Conservation (phyloP, 495 filamentous ascomycete species). For the Daldinia vernicosa region DNA sequence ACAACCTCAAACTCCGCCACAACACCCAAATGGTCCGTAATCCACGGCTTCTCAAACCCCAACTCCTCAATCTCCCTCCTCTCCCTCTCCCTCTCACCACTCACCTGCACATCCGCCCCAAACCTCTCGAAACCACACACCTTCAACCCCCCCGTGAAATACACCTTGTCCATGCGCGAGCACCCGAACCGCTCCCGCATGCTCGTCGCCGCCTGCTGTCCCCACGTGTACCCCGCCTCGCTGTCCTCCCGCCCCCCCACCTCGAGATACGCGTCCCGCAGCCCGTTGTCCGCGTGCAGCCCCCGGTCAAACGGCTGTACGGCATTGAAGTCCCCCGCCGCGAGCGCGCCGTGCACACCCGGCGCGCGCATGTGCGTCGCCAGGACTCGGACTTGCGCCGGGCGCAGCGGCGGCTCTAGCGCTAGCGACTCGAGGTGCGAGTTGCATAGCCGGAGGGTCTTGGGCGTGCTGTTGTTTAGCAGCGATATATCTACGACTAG, state of each 20-base stretch:
- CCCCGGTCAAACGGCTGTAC: constrained; percentile 61
- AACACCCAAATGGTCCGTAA: constrained; percentile 62
- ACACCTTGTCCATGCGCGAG: constrained; percentile 63
- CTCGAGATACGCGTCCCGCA: constrained; percentile 64
- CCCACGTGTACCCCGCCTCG: constrained; percentile 66
- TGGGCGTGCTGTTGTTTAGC: constrained; percentile 8
- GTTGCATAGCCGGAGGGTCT: constrained; percentile 58
- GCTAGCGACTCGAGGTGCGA: constrained; percentile 64
- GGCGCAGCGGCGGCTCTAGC: constrained; percentile 51
- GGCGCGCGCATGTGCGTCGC: constrained; percentile 50
- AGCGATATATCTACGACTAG: constrained; percentile 59
- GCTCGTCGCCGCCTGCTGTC: constrained; percentile 55
- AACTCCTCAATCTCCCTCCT: constrained; percentile 31
- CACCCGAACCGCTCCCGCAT: constrained; percentile 53
- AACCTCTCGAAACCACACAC: constrained; percentile 52
- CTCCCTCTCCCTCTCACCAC: constrained; percentile 31
- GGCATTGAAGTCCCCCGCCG: constrained; percentile 65
- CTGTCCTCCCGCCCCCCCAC: constrained; percentile 58
- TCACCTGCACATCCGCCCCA: constrained; percentile 42
- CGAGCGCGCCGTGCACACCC: constrained; percentile 47
- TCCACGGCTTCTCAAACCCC: constrained; percentile 51
- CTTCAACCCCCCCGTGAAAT: constrained; percentile 46
- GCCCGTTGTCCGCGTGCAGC: constrained; percentile 54
- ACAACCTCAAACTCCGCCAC: constrained; percentile 46
- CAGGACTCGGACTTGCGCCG: constrained; percentile 54